Base-by-base conservation (phyloP, 495 filamentous ascomycete species). In the Neurospora tetrasperma region DNA sequence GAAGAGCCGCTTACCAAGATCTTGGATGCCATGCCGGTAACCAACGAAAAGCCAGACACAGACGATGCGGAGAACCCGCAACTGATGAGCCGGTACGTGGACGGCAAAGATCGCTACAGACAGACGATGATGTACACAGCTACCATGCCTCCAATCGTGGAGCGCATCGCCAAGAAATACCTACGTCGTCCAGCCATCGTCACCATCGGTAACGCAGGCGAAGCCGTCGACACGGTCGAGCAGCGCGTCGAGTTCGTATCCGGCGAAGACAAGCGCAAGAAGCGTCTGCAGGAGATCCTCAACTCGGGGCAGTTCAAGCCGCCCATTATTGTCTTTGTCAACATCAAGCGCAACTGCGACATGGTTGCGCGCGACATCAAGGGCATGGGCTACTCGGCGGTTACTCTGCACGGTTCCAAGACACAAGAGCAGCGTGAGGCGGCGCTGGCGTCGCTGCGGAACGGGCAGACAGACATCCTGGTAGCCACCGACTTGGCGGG, bases 51-150 rank as follows among this genome's bases (percentile, higher is more conserved):
- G 83, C 96, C 96, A 0, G 96, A 99, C 78, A 92, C 90, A 0
- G 96, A 98, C 43, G 95, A 94, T 75, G 96, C 96, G 40, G 96
- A 99, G 81, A 88, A 98, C 80, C 86, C 94, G 0, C 82, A 87
- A 68, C 88, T 90, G 5, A 98, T 98, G 96, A 91, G 87, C 72
- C 89, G 89, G 54, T 93, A 93, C 72, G 82, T 96, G 3, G 91
- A 91, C 46, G 90, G 92, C 41, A 93, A 93, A 78, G 92, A 97
- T 79, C 88, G 92, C 18, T 99, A 98, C 82, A 85, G 96, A 71
- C 96, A 99, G 81, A 99, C 96, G 3, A 99, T 99, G 96, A 99
- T 99, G 96, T 99, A 98, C 88, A 99, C 96, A 72, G 96, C 96
- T 12, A 99, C 96, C 39, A 99, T 99, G 96, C 94, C 96, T 4